Evolutionary conservation across 108 stramenopile genomes (phyloP), one percentile per base, ranked within the genome.

Genomic region (Phaeodactylum tricornutum): DNA sequence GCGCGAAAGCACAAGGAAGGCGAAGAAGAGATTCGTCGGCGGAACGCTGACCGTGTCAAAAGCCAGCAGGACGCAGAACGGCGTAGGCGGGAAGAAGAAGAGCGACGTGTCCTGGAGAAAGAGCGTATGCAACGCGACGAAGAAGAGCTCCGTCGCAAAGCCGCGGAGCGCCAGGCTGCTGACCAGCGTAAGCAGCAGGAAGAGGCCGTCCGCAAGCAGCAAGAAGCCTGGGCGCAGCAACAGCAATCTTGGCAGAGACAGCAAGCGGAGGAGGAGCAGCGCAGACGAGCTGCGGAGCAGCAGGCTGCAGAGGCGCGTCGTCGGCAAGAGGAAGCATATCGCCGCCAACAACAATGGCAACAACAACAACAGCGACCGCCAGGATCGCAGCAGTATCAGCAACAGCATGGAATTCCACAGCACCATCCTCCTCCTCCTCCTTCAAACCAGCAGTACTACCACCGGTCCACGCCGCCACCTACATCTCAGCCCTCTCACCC

Each of bases 101-200:
- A 55, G 21, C 43, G 33, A 14, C 55, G 40, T 7, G 38, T 50
- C 27, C 53, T 66, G 41, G 48, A 67, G 23, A 46, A 42, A 41
- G 55, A 57, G 26, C 62, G 59, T 20, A 49, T 38, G 29, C 58
- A 64, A 30, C 53, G 53, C 6, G 58, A 58, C 32, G 78, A 72
- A 16, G 71, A 74, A 29, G 67, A 72, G 31, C 54, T 53, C 11
- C 32, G 57, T 22, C 62, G 58, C 11, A 34, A 55, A 15, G 20
- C 56, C 34, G 75, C 73, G 16, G 78, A 81, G 32, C 61, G 68
- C 22, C 74, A 86, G 52, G 77, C 76, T 3, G 71, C 63, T 11
- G 62, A 68, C 27, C 8, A 20, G 17, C 48, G 52, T 26, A 54
- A 32, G 29, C 28, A 48, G 41, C 38, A 15, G 3, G 43, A 62